phyloP scores from a whole-genome alignment of 2,329 filamentous ascomycete species.

The Fusarium tricinctum region DNA sequence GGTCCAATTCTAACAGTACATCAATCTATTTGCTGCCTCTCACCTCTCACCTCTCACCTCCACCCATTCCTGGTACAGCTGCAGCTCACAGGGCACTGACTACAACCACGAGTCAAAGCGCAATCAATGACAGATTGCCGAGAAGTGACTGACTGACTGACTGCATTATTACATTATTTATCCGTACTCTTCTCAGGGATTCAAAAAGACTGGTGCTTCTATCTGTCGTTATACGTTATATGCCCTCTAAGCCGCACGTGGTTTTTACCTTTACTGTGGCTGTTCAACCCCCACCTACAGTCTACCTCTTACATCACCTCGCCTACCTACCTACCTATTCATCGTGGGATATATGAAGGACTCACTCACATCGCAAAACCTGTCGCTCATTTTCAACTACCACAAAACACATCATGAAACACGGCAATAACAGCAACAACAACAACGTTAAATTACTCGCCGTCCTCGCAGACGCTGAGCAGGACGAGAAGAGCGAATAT shows the following conservation, averaged over 20 bases:
- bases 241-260: not conserved
- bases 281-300: slow-evolving; percentile 1
- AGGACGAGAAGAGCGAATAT: slow-evolving; percentile 52
- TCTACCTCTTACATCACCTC: no score
- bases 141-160: slow-evolving; percentile 18
- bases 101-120: slow-evolving; percentile 32
- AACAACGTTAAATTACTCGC: slow-evolving; percentile 48
- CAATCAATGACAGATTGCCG: slow-evolving; percentile 33
- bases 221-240: not conserved
- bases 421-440: slow-evolving; percentile 45
- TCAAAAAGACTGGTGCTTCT: slow-evolving; percentile 17
- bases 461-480: slow-evolving; percentile 46
- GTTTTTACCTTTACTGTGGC: not conserved
- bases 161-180: slow-evolving; percentile 8
- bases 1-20: not conserved
- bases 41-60: no score
- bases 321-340: slow-evolving; percentile 6
- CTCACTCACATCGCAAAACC: not conserved
- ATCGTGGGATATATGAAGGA: slow-evolving; percentile 10
- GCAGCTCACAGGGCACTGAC: not conserved
- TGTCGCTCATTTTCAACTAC: not conserved
- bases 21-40: no score
- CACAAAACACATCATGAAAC: slow-evolving; percentile 23
- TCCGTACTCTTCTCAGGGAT: not conserved
- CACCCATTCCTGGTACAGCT: not conserved